These are phyloP conservation scores for Auriscalpium orientale DNA, from an alignment of 768 basidiomycete species.

Conservation along the genomic window DNA sequence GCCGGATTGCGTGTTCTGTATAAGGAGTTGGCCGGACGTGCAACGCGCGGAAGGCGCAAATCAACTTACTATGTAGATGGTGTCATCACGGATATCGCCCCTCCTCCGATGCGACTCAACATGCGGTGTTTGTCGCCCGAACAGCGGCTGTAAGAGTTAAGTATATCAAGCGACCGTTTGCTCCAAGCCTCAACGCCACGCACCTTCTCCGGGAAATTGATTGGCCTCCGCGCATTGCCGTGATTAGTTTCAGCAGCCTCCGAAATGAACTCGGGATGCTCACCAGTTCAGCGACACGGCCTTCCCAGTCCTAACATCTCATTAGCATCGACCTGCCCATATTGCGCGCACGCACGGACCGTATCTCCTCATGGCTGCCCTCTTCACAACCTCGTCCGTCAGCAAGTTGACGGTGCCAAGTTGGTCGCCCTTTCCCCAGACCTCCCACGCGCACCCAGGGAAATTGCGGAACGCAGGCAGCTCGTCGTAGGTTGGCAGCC, in stretches of 20 bases:
- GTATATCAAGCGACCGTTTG: no score
- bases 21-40: background rate
- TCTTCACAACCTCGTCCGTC: conserved; percentile 54
- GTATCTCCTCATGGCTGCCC: conserved; percentile 52
- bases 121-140: conserved; percentile 45
- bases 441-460: conserved; percentile 58
- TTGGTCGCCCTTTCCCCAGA: conserved; percentile 61
- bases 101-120: conserved; percentile 29
- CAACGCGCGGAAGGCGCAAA: background rate
- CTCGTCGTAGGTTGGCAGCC: conserved; percentile 41
- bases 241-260: background rate
- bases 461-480: conserved; percentile 34
- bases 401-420: conserved; percentile 62
- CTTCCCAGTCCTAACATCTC: conserved; percentile 37
- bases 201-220: conserved; percentile 62
- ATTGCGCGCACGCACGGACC: conserved; percentile 29
- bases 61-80: conserved; percentile 45
- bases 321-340: background rate
- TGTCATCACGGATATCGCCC: conserved; percentile 31
- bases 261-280: conserved; percentile 13
- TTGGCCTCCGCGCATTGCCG: conserved; percentile 36
- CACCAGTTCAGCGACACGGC: conserved; percentile 58
- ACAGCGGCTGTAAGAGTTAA: conserved; percentile 38
- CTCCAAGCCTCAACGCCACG: background rate
- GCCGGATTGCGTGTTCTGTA: conserved; percentile 14